These are phyloP conservation scores for Pezicula radicicola DNA, from an alignment of 2,329 filamentous ascomycete genomes.

Conservation along the genomic window DNA sequence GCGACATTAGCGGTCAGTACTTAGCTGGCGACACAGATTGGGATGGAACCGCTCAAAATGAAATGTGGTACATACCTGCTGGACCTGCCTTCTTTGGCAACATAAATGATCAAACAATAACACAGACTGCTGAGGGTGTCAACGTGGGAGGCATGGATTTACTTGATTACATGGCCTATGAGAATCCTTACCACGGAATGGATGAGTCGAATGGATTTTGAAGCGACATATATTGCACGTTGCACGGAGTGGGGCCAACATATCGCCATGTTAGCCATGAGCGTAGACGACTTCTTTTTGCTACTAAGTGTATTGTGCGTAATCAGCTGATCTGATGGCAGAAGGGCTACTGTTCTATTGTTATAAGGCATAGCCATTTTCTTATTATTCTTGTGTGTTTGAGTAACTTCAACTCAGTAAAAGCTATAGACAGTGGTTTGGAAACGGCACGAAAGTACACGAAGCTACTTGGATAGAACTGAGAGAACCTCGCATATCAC, in stretches of 20 bases:
- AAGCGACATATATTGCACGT: neutral
- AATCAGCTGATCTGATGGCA: no score
- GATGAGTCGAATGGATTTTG: slow-evolving; percentile 7
- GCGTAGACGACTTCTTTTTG: no score
- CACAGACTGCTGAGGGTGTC: slow-evolving; percentile 65
- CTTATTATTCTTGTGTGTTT: no score
- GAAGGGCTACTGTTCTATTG: no score
- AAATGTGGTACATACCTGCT: slow-evolving; percentile 66
- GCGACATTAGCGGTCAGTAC: slow-evolving; percentile 28
- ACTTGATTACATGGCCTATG: slow-evolving; percentile 67
- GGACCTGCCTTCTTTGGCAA: slow-evolving; percentile 65
- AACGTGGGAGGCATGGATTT: slow-evolving; percentile 65
- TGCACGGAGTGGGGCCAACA: neutral
- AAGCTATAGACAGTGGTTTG: no score
- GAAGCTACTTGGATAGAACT: no score
- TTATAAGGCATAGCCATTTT: no score
- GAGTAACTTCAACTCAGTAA: no score
- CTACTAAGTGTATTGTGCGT: no score
- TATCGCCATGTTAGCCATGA: no score
- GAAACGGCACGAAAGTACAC: no score
- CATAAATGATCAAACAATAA: slow-evolving; percentile 58
- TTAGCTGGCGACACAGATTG: slow-evolving; percentile 23
- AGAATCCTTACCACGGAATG: slow-evolving; percentile 23
- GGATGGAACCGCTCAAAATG: slow-evolving; percentile 25
- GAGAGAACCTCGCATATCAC: no score